Conservation (phyloP, 352 stramenopile species). For the Detonula confervacea region DNA sequence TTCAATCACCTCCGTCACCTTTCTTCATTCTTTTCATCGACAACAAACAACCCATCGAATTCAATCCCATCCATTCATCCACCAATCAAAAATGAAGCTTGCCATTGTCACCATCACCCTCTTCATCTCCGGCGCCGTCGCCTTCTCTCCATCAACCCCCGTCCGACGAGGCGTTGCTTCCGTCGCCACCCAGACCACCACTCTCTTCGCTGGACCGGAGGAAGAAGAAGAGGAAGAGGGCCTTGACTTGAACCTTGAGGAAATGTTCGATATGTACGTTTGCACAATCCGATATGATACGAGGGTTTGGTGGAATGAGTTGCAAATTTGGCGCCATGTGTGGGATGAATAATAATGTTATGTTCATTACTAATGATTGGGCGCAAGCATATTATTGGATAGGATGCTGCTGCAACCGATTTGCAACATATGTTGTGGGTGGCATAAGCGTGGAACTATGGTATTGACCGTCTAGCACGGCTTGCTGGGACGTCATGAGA, state of each 20-base stretch:
- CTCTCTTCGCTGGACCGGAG: constrained; percentile 37
- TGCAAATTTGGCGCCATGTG: constrained; percentile 1
- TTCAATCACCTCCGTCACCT: too few species aligned
- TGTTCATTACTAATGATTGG: too few species aligned
- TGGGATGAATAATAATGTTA: too few species aligned
- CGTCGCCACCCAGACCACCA: constrained; percentile 10
- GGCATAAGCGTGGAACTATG: too few species aligned
- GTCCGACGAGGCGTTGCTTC: constrained; percentile 10
- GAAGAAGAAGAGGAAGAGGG: constrained; percentile 73
- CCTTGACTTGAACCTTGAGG: constrained; percentile 78
- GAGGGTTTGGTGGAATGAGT: background rate
- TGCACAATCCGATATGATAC: background rate
- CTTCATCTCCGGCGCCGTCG: constrained; percentile 17
- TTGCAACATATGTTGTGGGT: too few species aligned
- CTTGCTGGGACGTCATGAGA: too few species aligned
- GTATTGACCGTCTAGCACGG: too few species aligned
- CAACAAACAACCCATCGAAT: background rate
- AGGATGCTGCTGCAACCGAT: too few species aligned
- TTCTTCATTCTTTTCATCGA: too few species aligned
- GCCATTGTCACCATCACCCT: constrained; percentile 27
- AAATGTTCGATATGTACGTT: constrained; percentile 85
- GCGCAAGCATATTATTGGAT: too few species aligned
- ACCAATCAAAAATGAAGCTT: constrained; percentile 49
- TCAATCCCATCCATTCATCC: background rate
- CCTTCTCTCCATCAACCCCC: constrained; percentile 32